Conservation (phyloP, 352 stramenopile species). For the Pythium insidiosum region DNA sequence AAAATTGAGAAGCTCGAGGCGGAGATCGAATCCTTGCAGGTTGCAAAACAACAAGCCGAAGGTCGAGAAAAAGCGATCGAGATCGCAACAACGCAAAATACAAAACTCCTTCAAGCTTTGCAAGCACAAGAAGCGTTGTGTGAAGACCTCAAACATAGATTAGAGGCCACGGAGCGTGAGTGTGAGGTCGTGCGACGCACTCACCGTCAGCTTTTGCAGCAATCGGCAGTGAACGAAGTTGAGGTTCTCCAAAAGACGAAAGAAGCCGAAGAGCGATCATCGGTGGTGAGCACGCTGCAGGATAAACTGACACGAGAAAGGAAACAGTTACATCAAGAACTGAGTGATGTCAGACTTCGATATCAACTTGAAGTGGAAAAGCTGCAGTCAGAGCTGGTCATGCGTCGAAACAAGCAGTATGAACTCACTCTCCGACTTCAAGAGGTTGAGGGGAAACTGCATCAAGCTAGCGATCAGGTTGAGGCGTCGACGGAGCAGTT, state of each 20-base stretch:
- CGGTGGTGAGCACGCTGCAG: constrained; percentile 25
- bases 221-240: constrained; percentile 27
- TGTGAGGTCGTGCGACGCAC: constrained; percentile 26
- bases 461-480: constrained; percentile 21
- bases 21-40: constrained; percentile 47
- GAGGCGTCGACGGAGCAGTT: constrained; percentile 45
- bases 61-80: constrained; percentile 64
- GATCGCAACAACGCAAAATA: constrained; percentile 68
- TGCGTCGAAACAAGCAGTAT: constrained; percentile 71
- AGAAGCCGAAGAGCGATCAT: constrained; percentile 31
- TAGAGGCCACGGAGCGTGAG: constrained; percentile 24
- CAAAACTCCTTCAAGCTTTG: constrained; percentile 54
- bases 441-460: constrained; percentile 40
- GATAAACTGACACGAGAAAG: constrained; percentile 49
- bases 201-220: constrained; percentile 21
- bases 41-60: constrained; percentile 35
- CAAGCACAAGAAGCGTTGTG: constrained; percentile 36
- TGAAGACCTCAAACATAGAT: constrained; percentile 16
- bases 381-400: constrained; percentile 58
- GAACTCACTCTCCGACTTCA: constrained; percentile 69
- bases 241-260: constrained; percentile 38
- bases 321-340: constrained; percentile 31
- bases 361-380: constrained; percentile 58
- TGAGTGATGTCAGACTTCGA: constrained; percentile 28
- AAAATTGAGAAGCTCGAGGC: constrained; percentile 46